Evolutionary conservation across 1,139 yeast species (phyloP), one percentile per base, ranked within the genome.

Genomic region (Diutina siamensis): DNA sequence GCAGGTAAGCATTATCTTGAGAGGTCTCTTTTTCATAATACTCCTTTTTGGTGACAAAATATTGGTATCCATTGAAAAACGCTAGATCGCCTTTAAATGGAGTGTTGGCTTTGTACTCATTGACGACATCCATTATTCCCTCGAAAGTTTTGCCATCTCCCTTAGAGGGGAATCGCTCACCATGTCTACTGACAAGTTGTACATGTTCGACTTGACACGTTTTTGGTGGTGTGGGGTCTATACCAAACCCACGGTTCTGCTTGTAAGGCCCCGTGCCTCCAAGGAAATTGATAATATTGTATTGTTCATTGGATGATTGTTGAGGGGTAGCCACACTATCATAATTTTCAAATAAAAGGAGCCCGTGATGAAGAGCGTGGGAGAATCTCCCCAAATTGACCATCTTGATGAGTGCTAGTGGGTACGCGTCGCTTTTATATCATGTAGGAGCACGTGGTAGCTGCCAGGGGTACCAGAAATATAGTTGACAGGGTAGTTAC

Each of bases 281-380:
- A 4, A 45, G 25, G 28, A 31, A 40, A n/a, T 34, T 38, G 34
- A 45, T 32, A 33, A 38, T 22, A 35, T 45, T 45, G 34, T 38
- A 45, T 47, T 63, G 65, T 44, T 64, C 68, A 22, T 58, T 56
- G 2, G 69, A 53, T 3, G 67, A 68, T 49, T 65, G 68, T 49
- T 65, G 62, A 3, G 71, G 71, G 5, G 27, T n/a, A 8, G 42
- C 41, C 9, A 44, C 25, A 25, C 21, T 15, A 12, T 22, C 42
- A 7, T n/a, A 38, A 13, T 22, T 25, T 5, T 38, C 32, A 25
- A 38, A 38, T 15, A 38, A 25, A 10, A 38, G 28, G 32, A 38
- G 31, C n/a, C 42, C 33, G 20, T 38, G 42, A 27, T 38, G 42
- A 7, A 35, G 40, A 8, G 40, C 40, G 3, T 15, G 15, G 18